Conservation (phyloP, 2,329 filamentous ascomycete genomes). For the Aaosphaeria arxii region DNA sequence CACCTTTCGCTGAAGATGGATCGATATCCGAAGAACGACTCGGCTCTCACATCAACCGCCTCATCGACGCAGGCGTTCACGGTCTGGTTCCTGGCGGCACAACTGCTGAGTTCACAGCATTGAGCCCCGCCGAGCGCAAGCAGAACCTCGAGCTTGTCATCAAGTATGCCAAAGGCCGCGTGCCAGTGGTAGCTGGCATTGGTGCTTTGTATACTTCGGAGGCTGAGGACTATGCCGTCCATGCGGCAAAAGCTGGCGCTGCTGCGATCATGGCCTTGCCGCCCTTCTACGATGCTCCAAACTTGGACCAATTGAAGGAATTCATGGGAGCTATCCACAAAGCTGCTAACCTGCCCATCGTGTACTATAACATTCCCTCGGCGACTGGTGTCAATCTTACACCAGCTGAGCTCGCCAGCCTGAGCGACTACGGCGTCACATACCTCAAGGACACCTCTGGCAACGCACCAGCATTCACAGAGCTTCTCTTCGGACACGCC, state of each 20-base stretch:
- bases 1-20: slow-evolving; percentile 46
- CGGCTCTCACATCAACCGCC: slow-evolving; percentile 45
- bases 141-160: slow-evolving; percentile 39
- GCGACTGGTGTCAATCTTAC: slow-evolving; percentile 44
- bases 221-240: slow-evolving; percentile 40
- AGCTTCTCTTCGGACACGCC: slow-evolving; percentile 45
- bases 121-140: slow-evolving; percentile 46
- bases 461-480: slow-evolving; percentile 49
- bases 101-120: slow-evolving; percentile 50
- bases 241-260: background rate
- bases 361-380: slow-evolving; percentile 53
- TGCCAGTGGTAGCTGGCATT: slow-evolving; percentile 44
- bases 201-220: slow-evolving; percentile 45
- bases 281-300: background rate
- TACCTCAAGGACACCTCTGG: slow-evolving; percentile 55
- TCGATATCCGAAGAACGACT: slow-evolving; percentile 42
- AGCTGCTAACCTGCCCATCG: slow-evolving; percentile 43
- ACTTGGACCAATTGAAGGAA: background rate
- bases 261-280: background rate
- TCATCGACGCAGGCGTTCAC: slow-evolving; percentile 47
- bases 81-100: slow-evolving; percentile 52
- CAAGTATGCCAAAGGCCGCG: slow-evolving; percentile 39
- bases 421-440: slow-evolving; percentile 47
- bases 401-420: slow-evolving; percentile 42
- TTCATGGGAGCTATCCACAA: slow-evolving; percentile 44